Evolutionary conservation across 2,329 filamentous ascomycete genomes (phyloP), one percentile per base, ranked within the genome.

Genomic region (Trichoderma koningiopsis): DNA sequence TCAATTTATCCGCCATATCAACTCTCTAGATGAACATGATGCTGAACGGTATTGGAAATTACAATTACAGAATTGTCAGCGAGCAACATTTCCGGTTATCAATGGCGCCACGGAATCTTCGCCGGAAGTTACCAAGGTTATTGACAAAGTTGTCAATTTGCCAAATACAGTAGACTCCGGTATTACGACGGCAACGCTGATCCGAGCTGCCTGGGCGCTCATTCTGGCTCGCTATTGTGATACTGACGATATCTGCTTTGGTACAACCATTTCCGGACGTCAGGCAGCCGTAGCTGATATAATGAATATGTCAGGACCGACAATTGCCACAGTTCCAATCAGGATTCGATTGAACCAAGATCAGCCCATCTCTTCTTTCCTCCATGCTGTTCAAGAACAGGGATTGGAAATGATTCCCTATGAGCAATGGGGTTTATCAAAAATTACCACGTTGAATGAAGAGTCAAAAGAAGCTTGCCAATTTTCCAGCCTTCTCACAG

Each of bases 221-320:
- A 74, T 82, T 4, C 75, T 80, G 1, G 76, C 77, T 0, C 71
- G 79, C 2, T 81, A 82, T 59, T 76, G 81, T 71, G 76, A 37
- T 68, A 78, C 71, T 1, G 68, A 66, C 24, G 70, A 68, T 52
- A 59, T 74, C 22, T 35, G 66, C 5, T 75, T 73, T 61, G 73
- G 73, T 24, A 35, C 59, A 8, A 60, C 71, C 2, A 43, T 73
- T n/a, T 72, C 69, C 5, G 73, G 74, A 22, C 70, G 73, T 11
- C 61, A 74, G 13, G 68, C 69, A 22, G 52, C 64, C 3, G 58
- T 75, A 7, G 11, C 58, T 31, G 69, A 69, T 11, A 37, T 73
- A 14, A 68, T 70, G n/a, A 35, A 63, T 24, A 71, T 71, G 22
- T 40, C 68, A 10, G 74, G 70, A 5, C 72, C 72, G 40, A 40